phyloP scores from a whole-genome alignment of 208 protist species.

The Ichthyophonus hoferi region DNA sequence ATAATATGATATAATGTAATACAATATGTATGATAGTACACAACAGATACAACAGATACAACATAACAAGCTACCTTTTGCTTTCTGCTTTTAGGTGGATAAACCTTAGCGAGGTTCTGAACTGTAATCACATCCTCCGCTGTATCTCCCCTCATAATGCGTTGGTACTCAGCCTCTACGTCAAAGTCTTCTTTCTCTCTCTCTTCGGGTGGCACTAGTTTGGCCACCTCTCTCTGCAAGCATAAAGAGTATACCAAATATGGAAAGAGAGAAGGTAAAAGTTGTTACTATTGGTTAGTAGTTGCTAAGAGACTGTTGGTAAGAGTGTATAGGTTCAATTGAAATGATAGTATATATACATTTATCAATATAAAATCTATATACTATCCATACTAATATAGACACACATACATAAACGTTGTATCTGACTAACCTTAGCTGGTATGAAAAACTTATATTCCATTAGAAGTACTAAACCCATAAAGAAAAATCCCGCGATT shows the following conservation, averaged over 20 bases:
- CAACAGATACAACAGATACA: too few species aligned
- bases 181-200: slow-evolving; percentile 12
- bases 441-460: slow-evolving; percentile 23
- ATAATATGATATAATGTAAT: too few species aligned
- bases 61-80: background rate
- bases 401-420: background rate
- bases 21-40: too few species aligned
- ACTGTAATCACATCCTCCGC: background rate
- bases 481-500: slow-evolving; percentile 40
- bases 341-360: background rate
- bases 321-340: too few species aligned
- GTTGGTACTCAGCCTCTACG: background rate
- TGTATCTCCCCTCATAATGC: background rate
- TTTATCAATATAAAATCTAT: background rate
- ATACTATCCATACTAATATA: background rate
- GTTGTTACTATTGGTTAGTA: too few species aligned
- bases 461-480: slow-evolving; percentile 36
- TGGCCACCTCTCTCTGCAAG: too few species aligned
- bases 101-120: background rate
- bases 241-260: too few species aligned
- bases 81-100: background rate
- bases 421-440: background rate
- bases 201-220: too few species aligned
- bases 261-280: too few species aligned
- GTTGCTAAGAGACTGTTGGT: too few species aligned